A percentile compares a stretch with the other conserved stretches of the same genome.
phyloP scores from a whole-genome alignment of 225 moss, liverwort and hornwort genomes.

The Anthoceros angustus region DNA sequence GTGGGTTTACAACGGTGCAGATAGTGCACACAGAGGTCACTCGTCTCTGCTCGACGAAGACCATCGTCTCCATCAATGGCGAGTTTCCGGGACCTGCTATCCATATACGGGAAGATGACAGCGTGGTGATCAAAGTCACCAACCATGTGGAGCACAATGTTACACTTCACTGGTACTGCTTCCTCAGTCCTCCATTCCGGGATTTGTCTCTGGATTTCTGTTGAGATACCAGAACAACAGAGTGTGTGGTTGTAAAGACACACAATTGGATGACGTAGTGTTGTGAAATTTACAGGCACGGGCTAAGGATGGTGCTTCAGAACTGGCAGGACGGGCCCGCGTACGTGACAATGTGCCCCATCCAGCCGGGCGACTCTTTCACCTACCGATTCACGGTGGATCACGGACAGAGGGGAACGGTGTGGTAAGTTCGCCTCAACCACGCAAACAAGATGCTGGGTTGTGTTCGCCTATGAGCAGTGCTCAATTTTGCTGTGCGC shows the following conservation, averaged over 20 bases:
- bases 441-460: too few relatives aligned
- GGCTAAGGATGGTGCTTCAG: constrained; percentile 22
- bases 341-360: constrained; percentile 47
- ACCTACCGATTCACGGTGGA: constrained; percentile 33
- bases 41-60: background rate
- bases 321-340: constrained; percentile 54
- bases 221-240: background rate
- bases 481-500: too few relatives aligned
- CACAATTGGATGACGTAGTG: background rate
- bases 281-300: constrained; percentile 37
- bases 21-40: background rate
- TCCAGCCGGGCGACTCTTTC: constrained; percentile 31
- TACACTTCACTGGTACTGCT: background rate
- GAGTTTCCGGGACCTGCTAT: background rate
- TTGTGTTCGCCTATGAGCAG: too few relatives aligned
- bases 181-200: background rate
- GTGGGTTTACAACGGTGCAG: background rate
- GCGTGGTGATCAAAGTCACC: background rate
- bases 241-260: background rate
- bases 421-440: constrained; percentile 18
- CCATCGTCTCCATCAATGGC: background rate
- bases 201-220: too few relatives aligned
- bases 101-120: background rate
- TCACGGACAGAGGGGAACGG: constrained; percentile 31
- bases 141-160: background rate